Evolutionary conservation across 208 protist genomes (phyloP).

Genomic region (Strigomonas culicis): DNA sequence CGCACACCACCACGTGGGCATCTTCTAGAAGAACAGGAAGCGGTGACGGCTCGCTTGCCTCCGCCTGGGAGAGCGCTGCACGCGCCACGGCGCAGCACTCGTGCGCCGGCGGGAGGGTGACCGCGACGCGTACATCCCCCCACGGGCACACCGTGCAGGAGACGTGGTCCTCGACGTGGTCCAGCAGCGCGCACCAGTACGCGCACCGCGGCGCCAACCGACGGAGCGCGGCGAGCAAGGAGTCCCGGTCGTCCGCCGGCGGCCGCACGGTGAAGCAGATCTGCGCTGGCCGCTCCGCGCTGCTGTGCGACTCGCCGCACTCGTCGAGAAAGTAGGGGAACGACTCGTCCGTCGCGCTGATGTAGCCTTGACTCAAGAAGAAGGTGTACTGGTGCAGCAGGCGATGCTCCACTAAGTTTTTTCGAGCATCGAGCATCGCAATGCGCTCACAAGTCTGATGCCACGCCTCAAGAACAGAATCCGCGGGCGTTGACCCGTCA

Average conservation of each 20-base stretch:
- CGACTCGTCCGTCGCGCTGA: conserved; percentile 35
- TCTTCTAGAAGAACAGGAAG: conserved; percentile 67
- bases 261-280: conserved; percentile 45
- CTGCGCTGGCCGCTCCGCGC: conserved; percentile 26
- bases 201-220: conserved; percentile 58
- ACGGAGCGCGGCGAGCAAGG: conserved; percentile 23
- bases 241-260: background rate
- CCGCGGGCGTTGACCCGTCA: too few relatives aligned
- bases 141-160: conserved; percentile 25
- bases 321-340: conserved; percentile 79
- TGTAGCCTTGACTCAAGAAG: conserved; percentile 35
- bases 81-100: conserved; percentile 51
- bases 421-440: conserved; percentile 53
- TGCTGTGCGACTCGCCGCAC: conserved; percentile 71
- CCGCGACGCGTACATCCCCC: conserved; percentile 41
- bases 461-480: too few relatives aligned
- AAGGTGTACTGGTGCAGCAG: conserved; percentile 59
- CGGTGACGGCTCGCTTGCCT: background rate
- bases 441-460: conserved; percentile 18
- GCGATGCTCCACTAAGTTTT: conserved; percentile 59
- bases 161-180: conserved; percentile 17
- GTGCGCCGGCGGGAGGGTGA: conserved; percentile 47
- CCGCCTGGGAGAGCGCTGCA: background rate
- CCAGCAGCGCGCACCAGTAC: conserved; percentile 73
- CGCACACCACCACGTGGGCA: conserved; percentile 57